Conservation (phyloP, 2,329 filamentous ascomycete species). For the Neofusicoccum laricinum region DNA sequence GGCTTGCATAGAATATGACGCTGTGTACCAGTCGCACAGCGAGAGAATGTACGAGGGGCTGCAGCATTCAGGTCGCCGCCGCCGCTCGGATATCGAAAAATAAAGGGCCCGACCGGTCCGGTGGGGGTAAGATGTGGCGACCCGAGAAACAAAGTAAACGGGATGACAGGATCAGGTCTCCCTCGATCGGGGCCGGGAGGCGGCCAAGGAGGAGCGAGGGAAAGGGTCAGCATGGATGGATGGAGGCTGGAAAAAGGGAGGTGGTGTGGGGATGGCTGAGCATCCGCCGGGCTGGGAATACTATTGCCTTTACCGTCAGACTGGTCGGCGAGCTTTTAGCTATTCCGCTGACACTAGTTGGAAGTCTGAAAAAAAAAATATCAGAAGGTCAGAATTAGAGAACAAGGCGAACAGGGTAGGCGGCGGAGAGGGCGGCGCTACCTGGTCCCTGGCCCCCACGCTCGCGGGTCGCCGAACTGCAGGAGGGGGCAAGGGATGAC, state of each 20-base stretch:
- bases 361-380: background rate
- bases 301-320: background rate
- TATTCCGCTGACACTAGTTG: background rate
- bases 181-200: background rate
- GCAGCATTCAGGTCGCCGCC: background rate
- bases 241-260: background rate
- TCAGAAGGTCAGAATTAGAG: background rate
- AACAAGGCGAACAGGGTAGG: background rate
- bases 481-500: background rate
- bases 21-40: background rate
- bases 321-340: background rate
- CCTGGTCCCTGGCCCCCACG: conserved; percentile 5
- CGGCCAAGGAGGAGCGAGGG: background rate
- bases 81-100: background rate
- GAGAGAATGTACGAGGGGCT: too few relatives aligned
- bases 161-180: background rate
- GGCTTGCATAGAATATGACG: background rate
- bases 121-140: background rate
- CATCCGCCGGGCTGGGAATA: background rate
- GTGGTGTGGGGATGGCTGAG: background rate
- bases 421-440: background rate
- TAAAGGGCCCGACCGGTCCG: background rate
- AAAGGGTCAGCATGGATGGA: background rate
- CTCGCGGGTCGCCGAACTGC: background rate
- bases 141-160: background rate